These are phyloP conservation scores for Tardiomyces blankii DNA, from an alignment of 1,139 yeast species.

Conservation along the genomic window DNA sequence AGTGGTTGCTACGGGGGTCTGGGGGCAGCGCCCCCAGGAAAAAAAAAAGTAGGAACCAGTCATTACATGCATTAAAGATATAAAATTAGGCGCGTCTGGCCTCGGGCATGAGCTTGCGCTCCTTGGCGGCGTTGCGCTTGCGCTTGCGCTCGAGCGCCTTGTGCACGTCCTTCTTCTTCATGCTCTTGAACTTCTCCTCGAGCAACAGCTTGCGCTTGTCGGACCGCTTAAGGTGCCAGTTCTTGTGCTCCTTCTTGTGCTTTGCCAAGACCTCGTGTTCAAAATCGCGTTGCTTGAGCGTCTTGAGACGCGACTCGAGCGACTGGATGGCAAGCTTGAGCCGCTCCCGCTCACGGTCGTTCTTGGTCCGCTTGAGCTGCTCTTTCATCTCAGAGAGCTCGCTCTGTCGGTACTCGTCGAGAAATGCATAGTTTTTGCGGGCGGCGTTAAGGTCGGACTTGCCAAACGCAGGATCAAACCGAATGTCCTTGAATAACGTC, in stretches of 20 bases:
- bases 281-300: slow-evolving; percentile 64
- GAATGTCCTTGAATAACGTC: slow-evolving; percentile 56
- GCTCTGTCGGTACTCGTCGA: slow-evolving; percentile 70
- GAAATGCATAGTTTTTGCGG: slow-evolving; percentile 68
- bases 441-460: slow-evolving; percentile 55
- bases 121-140: slow-evolving; percentile 87
- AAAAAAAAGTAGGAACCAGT: too few relatives aligned
- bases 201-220: slow-evolving; percentile 80
- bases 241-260: slow-evolving; percentile 40
- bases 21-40: too few relatives aligned
- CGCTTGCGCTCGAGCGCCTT: slow-evolving; percentile 88
- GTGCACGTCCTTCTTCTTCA: slow-evolving; percentile 77
- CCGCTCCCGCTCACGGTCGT: slow-evolving; percentile 42
- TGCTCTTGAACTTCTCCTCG: slow-evolving; percentile 74
- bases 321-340: slow-evolving; percentile 34
- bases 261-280: slow-evolving; percentile 54
- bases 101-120: slow-evolving; percentile 52
- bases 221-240: slow-evolving; percentile 52
- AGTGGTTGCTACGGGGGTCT: too few relatives aligned
- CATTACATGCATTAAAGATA: too few relatives aligned
- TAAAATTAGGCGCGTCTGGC: too few relatives aligned
- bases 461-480: slow-evolving; percentile 87
- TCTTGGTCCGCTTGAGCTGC: slow-evolving; percentile 46
- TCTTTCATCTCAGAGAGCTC: slow-evolving; percentile 49
- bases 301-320: slow-evolving; percentile 64